phyloP scores from a whole-genome alignment of 139 green algal species.

The Pycnococcus provasolii region DNA sequence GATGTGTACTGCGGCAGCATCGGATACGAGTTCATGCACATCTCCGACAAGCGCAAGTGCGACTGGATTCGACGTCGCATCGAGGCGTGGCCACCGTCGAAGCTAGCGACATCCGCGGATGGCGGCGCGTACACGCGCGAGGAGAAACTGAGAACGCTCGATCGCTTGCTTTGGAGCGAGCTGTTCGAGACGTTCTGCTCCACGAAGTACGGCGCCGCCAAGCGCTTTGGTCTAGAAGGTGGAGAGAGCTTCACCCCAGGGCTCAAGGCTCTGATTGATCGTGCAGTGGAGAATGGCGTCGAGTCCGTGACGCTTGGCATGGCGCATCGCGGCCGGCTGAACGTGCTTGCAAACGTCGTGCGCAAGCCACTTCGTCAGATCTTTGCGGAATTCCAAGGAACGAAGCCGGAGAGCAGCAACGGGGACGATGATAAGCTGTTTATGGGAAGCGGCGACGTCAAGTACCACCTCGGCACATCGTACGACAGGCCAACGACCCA shows the following conservation, averaged over 20 bases:
- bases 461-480: constrained; percentile 85
- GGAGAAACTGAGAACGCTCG: constrained; percentile 65
- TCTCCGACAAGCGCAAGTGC: constrained; percentile 78
- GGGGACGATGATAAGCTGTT: background rate
- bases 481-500: constrained; percentile 63
- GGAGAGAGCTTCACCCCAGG: constrained; percentile 87
- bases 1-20: constrained; percentile 84
- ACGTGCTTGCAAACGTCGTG: constrained; percentile 54
- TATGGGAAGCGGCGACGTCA: constrained; percentile 54
- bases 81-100: constrained; percentile 11
- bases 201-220: constrained; percentile 68
- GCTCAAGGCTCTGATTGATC: constrained; percentile 78
- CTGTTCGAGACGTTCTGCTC: constrained; percentile 94
- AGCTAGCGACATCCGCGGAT: too few species aligned
- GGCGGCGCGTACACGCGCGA: too few species aligned
- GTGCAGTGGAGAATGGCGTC: constrained; percentile 53
- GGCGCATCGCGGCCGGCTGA: constrained; percentile 54
- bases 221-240: constrained; percentile 53
- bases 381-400: constrained; percentile 44
- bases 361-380: constrained; percentile 49
- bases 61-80: constrained; percentile 81
- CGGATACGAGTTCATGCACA: constrained; percentile 98
- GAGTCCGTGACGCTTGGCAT: constrained; percentile 72
- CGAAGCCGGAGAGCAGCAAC: constrained; percentile 33
- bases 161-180: constrained; percentile 84